Evolutionary conservation across 1,284 basidiomycete genomes (phyloP).

Genomic region (Fomitopsis betulina): DNA sequence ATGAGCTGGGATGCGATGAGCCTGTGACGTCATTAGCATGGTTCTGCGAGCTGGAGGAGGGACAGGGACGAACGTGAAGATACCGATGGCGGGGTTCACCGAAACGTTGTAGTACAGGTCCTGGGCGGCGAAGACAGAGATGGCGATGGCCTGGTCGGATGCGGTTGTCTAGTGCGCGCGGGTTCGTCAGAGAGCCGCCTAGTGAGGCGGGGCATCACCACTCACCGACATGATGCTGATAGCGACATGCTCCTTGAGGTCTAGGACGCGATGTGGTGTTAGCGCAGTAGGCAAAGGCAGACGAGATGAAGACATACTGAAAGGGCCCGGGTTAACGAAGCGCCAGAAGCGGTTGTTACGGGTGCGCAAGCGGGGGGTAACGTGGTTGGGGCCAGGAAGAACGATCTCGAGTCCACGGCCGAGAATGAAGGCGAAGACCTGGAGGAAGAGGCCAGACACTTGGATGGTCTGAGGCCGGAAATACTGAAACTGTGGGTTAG

Average conservation of each 20-base stretch:
- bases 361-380: constrained; percentile 3
- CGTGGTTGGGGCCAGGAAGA: constrained; percentile 43
- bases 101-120: constrained; percentile 10
- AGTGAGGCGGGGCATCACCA: not conserved
- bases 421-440: constrained; percentile 41
- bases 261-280: constrained; percentile 18
- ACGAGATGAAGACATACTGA: constrained; percentile 33
- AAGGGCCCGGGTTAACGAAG: constrained; percentile 49
- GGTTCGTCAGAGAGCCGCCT: not conserved
- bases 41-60: not conserved
- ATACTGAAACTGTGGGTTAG: constrained; percentile 9
- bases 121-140: too few relatives aligned
- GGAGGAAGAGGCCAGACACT: constrained; percentile 54
- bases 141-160: not conserved
- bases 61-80: not conserved
- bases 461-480: constrained; percentile 48
- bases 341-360: constrained; percentile 42
- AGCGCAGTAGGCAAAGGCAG: too few relatives aligned
- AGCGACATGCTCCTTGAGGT: constrained; percentile 58
- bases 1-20: constrained; percentile 25
- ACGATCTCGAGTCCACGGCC: constrained; percentile 39
- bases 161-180: not conserved
- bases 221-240: constrained; percentile 45
- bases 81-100: constrained; percentile 16
- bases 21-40: constrained; percentile 26